Conservation (phyloP, 768 basidiomycete genomes). For the Leccinum incarnatum region DNA sequence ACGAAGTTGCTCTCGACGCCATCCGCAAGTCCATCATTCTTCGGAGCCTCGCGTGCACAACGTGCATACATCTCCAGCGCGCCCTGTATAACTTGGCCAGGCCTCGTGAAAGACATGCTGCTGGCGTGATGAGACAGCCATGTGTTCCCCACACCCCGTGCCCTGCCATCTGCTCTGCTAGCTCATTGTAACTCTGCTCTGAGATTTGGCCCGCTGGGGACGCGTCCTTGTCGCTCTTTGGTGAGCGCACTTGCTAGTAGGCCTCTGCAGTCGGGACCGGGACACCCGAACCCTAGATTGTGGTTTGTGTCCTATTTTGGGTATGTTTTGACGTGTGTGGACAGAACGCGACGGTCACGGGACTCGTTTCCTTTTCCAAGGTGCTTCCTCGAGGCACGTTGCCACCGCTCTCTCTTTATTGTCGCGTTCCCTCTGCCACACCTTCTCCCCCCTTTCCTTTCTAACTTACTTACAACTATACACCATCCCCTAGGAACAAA, state of each 20-base stretch:
- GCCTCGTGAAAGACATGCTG: slow-evolving; percentile 25
- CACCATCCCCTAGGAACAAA: slow-evolving; percentile 4
- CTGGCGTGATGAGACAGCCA: slow-evolving; percentile 1
- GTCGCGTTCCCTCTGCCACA: slow-evolving; percentile 18
- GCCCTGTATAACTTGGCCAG: neutral
- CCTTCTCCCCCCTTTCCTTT: slow-evolving; percentile 4
- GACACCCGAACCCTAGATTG: slow-evolving; percentile 19
- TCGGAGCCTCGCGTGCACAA: slow-evolving; percentile 5
- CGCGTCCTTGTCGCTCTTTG: slow-evolving; percentile 2
- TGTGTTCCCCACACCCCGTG: slow-evolving; percentile 14
- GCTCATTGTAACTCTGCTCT: neutral
- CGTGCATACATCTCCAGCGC: neutral
- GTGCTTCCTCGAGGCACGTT: slow-evolving; percentile 30
- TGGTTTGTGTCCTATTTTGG: slow-evolving; percentile 15
- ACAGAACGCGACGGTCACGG: slow-evolving; percentile 36
- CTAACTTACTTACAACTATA: slow-evolving; percentile 1
- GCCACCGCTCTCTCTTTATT: slow-evolving; percentile 21
- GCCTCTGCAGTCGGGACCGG: neutral
- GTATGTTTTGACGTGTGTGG: slow-evolving; percentile 25
- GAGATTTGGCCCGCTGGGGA: neutral
- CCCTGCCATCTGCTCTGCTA: slow-evolving; percentile 10
- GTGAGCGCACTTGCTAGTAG: neutral
- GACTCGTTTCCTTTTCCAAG: slow-evolving; percentile 33
- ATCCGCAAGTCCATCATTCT: neutral
- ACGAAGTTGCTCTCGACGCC: neutral